Conservation (phyloP, 1,284 basidiomycete species). For the Bjerkandera adusta region DNA sequence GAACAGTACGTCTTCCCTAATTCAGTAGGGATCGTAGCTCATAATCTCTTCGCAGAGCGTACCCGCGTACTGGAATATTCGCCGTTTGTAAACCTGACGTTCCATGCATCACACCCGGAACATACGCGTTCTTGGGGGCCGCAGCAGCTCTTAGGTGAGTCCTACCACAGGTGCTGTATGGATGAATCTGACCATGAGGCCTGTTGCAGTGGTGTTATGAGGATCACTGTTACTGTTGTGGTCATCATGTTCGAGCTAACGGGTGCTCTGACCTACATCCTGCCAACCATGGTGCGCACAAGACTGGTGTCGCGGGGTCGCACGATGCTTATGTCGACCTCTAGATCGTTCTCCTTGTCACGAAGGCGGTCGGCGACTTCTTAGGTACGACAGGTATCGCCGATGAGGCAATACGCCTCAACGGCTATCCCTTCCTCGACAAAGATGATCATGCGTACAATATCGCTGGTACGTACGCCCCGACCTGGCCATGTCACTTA, state of each 20-base stretch:
- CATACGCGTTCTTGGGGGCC: constrained; percentile 93
- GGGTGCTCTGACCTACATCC: constrained; percentile 94
- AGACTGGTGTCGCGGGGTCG: background rate
- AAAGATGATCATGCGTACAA: constrained; percentile 92
- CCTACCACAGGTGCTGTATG: background rate
- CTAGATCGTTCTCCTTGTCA: constrained; percentile 93
- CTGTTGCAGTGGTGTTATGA: constrained; percentile 80
- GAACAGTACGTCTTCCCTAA: constrained; percentile 58
- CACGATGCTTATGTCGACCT: background rate
- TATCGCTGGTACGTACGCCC: constrained; percentile 65
- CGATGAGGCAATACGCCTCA: constrained; percentile 96
- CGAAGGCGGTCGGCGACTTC: constrained; percentile 97
- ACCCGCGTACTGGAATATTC: constrained; percentile 84
- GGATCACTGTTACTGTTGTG: constrained; percentile 96
- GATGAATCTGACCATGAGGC: background rate
- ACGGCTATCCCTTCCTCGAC: constrained; percentile 95
- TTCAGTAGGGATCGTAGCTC: background rate
- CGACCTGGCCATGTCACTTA: background rate
- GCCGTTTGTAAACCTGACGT: constrained; percentile 88
- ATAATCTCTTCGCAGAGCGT: constrained; percentile 51
- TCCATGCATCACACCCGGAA: constrained; percentile 98
- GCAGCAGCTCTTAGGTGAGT: constrained; percentile 88
- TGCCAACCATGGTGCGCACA: constrained; percentile 89
- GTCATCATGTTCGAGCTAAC: constrained; percentile 99
- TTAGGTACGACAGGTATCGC: constrained; percentile 93